Percentiles rank a stretch among this genome's conserved stretches.
These are phyloP conservation scores for Fonticula alba DNA, from an alignment of 78 protist genomes.

Conservation along the genomic window DNA sequence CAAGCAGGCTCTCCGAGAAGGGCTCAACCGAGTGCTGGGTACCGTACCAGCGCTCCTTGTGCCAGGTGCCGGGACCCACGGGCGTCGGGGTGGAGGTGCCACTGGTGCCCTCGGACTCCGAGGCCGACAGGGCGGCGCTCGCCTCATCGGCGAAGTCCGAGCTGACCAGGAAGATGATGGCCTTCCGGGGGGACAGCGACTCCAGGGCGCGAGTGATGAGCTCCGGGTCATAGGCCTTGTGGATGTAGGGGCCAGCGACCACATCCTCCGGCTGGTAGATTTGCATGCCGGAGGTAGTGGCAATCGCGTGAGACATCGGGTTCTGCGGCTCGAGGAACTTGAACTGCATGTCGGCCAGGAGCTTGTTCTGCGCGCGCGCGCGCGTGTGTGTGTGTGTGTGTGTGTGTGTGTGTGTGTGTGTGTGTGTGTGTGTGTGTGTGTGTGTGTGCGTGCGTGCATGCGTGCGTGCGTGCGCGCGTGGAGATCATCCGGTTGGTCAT, in stretches of 20 bases:
- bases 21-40: background rate
- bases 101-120: background rate
- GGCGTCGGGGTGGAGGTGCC: background rate
- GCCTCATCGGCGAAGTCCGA: background rate
- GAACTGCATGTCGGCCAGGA: background rate
- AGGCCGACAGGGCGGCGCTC: background rate
- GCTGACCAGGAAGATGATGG: background rate
- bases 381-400: too few species aligned
- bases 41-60: slow-evolving; percentile 20
- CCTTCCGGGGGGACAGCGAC: background rate
- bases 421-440: too few species aligned
- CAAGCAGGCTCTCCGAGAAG: background rate
- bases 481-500: too few species aligned
- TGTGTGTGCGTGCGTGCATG: too few species aligned
- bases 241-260: slow-evolving; percentile 8
- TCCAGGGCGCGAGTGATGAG: background rate
- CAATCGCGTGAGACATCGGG: background rate
- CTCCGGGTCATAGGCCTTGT: slow-evolving; percentile 8
- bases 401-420: too few species aligned
- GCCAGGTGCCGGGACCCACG: slow-evolving; percentile 5
- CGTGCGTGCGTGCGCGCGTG: too few species aligned
- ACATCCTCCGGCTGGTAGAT: slow-evolving; percentile 10
- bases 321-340: slow-evolving; percentile 5
- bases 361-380: too few species aligned
- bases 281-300: slow-evolving; percentile 5